These are phyloP conservation scores for Exophiala xenobiotica DNA, from an alignment of 2,329 filamentous ascomycete species.

Conservation along the genomic window DNA sequence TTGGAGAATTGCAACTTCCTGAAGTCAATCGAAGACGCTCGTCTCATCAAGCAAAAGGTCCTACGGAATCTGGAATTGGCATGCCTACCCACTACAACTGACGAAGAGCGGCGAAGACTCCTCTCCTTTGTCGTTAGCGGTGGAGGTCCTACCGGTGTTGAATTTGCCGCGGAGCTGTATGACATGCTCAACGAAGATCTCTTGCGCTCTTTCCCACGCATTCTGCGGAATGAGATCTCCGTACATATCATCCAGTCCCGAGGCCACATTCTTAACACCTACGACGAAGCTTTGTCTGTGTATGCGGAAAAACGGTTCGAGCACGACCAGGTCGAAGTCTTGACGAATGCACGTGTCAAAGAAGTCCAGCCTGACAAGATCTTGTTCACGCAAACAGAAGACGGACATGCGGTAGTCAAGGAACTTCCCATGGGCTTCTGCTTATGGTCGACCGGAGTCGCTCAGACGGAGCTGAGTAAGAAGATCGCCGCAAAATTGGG, in stretches of 20 bases:
- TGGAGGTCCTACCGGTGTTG: slow-evolving; percentile 92
- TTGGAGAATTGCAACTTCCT: slow-evolving; percentile 92
- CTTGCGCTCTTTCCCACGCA: slow-evolving; percentile 75
- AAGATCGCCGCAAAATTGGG: slow-evolving; percentile 74
- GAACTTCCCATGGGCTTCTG: slow-evolving; percentile 96
- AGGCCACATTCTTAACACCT: slow-evolving; percentile 94
- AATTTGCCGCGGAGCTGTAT: slow-evolving; percentile 94
- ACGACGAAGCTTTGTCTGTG: slow-evolving; percentile 88
- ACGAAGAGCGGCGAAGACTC: slow-evolving; percentile 81
- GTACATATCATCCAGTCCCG: slow-evolving; percentile 96
- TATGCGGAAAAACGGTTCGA: slow-evolving; percentile 90
- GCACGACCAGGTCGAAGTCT: slow-evolving; percentile 84
- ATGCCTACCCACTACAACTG: slow-evolving; percentile 85
- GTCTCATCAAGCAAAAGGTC: slow-evolving; percentile 82
- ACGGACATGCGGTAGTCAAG: slow-evolving; percentile 76
- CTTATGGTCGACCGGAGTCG: slow-evolving; percentile 93
- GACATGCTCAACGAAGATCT: slow-evolving; percentile 96
- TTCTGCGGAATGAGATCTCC: slow-evolving; percentile 95
- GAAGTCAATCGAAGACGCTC: slow-evolving; percentile 91
- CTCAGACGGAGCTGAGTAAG: slow-evolving; percentile 78
- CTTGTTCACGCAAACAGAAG: slow-evolving; percentile 79
- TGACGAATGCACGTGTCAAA: slow-evolving; percentile 90
- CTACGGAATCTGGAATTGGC: slow-evolving; percentile 87
- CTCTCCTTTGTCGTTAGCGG: slow-evolving; percentile 96
- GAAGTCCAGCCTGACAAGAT: slow-evolving; percentile 83